Percentiles rank a stretch among this genome's conserved stretches.
Evolutionary conservation across 768 basidiomycete species (phyloP).

Genomic region (Suillus tomentosus): DNA sequence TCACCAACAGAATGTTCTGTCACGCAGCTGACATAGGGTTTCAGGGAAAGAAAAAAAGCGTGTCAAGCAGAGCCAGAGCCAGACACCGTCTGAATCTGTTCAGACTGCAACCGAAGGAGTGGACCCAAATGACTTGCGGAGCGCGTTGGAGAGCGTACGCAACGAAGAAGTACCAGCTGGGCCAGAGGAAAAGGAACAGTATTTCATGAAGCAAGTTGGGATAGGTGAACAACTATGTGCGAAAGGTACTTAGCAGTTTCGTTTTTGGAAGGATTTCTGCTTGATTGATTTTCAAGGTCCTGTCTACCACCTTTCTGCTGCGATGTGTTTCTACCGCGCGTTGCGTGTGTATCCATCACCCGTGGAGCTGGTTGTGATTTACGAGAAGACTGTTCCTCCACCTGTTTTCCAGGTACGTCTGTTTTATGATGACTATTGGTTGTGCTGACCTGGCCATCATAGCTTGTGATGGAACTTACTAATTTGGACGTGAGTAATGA

Average conservation of each 20-base stretch:
- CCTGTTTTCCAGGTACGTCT: slow-evolving; percentile 72
- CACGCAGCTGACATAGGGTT: slow-evolving; percentile 10
- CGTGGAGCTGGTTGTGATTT: slow-evolving; percentile 92
- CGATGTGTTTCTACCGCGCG: slow-evolving; percentile 90
- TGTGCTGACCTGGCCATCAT: slow-evolving; percentile 11
- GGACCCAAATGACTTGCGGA: slow-evolving; percentile 55
- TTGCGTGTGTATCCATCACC: slow-evolving; percentile 94
- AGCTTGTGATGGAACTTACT: slow-evolving; percentile 83
- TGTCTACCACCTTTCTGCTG: slow-evolving; percentile 73
- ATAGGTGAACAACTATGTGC: slow-evolving; percentile 82
- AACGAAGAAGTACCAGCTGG: slow-evolving; percentile 66
- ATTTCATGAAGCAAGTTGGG: slow-evolving; percentile 89
- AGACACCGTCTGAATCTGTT: slow-evolving; percentile 43
- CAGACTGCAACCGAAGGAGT: slow-evolving; percentile 28
- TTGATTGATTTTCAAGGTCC: slow-evolving; percentile 55
- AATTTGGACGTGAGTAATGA: slow-evolving; percentile 82
- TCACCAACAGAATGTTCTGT: slow-evolving; percentile 15
- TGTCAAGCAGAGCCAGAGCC: slow-evolving; percentile 67
- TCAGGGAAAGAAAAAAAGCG: slow-evolving; percentile 93
- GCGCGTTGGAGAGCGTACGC: slow-evolving; percentile 66
- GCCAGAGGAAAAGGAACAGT: slow-evolving; percentile 81
- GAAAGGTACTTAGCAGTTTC: slow-evolving; percentile 50
- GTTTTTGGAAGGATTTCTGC: neutral
- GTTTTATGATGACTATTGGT: neutral
- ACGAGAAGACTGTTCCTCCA: slow-evolving; percentile 86